Conservation (phyloP, 345 rosid species). For the Brassica rapa region DNA sequence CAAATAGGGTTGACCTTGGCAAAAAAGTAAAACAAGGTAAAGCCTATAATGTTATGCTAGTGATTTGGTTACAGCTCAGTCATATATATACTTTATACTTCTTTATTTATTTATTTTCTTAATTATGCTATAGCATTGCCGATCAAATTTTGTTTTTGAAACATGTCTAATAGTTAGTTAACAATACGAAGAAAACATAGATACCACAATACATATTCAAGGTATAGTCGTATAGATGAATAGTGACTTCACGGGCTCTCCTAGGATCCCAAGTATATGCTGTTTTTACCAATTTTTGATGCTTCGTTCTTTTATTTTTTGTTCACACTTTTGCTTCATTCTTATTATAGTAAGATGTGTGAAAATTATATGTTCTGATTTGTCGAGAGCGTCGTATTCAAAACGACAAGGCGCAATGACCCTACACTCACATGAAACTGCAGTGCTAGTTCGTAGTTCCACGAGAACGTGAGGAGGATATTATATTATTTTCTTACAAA, state of each 20-base stretch:
- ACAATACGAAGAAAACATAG: no score
- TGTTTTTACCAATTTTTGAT: slow-evolving; percentile 18
- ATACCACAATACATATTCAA: neutral
- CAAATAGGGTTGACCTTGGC: no score
- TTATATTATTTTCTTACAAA: neutral
- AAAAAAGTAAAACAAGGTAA: no score
- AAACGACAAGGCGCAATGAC: slow-evolving; percentile 28
- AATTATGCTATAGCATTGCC: no score
- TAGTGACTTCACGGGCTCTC: slow-evolving; percentile 7
- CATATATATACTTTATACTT: no score
- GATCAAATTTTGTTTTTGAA: no score
- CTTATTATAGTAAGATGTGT: slow-evolving; percentile 2
- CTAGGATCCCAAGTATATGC: slow-evolving; percentile 1
- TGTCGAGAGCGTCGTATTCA: slow-evolving; percentile 13
- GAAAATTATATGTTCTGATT: neutral
- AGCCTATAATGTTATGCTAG: no score
- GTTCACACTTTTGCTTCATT: neutral
- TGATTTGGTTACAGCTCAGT: no score
- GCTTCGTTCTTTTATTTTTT: slow-evolving; percentile 13
- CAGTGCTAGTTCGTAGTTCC: slow-evolving; percentile 19
- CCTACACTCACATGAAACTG: slow-evolving; percentile 17
- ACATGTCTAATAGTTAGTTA: no score
- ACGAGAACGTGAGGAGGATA: slow-evolving; percentile 3
- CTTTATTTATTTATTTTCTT: no score
- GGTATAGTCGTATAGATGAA: neutral